A percentile compares a stretch with the other conserved stretches of the same genome.
These are phyloP conservation scores for Camellia oleifera DNA, from an alignment of 179 eudicot genomes.

Conservation along the genomic window DNA sequence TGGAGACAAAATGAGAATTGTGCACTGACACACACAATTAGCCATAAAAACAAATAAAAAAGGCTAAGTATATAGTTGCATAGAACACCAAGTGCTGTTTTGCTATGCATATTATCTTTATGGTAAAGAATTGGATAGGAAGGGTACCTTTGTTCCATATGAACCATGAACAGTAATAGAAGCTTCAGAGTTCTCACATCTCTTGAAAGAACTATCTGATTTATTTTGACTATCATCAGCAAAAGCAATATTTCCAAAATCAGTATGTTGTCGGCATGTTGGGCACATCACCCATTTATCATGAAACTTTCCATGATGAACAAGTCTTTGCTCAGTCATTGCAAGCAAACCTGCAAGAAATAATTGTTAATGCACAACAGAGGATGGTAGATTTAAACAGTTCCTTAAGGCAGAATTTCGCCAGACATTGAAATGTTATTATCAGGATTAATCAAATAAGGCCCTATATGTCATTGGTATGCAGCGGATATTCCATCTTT, in stretches of 20 bases:
- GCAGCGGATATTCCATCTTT: not conserved
- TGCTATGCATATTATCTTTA: not conserved
- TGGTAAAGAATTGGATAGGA: not conserved
- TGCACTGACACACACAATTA: not conserved
- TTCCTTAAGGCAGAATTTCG: conserved; percentile 1
- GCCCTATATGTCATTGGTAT: not conserved
- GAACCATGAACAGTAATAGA: conserved; percentile 79
- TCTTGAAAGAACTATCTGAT: conserved; percentile 20
- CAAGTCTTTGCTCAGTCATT: conserved; percentile 51
- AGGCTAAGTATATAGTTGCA: not conserved
- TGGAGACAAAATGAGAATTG: not conserved
- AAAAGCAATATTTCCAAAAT: conserved; percentile 68
- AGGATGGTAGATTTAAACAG: not conserved
- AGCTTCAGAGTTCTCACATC: conserved; percentile 44
- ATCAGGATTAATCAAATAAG: not conserved
- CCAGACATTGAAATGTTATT: not conserved
- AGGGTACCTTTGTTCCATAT: conserved; percentile 86
- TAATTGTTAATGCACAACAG: not conserved
- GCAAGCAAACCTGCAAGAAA: conserved; percentile 63
- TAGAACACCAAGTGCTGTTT: not conserved
- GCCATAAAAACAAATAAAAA: not conserved
- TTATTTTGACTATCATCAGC: conserved; percentile 63
- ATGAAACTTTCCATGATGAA: conserved; percentile 36
- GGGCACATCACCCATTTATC: conserved; percentile 79
- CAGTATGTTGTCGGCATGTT: conserved; percentile 81